Base-by-base conservation (phyloP, 768 basidiomycete species). In the Tulasnella sp. region DNA sequence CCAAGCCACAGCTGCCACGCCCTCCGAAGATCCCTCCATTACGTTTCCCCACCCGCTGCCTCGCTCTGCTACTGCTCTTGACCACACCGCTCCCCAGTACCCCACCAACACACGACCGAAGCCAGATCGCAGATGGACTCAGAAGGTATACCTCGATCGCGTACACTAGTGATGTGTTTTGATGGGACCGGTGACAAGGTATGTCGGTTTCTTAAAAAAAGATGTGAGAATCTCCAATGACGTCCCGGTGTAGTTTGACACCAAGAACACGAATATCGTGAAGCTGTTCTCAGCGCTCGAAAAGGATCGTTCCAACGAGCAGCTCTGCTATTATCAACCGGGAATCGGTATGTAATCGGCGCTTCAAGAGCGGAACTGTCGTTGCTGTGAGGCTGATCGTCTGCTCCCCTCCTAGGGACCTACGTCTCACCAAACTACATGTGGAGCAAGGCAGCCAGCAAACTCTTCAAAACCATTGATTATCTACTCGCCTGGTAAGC, bases 321-420 rank as follows among this genome's bases (percentile, higher is more conserved):
- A 85, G 62, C 67, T 84, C 0, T 74, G 74, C 64, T 88, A 86
- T 67, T 90, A 90, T 66, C 87, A 89, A 71, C 57, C 57, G 17
- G 57, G 57, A n/a, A 84, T 82, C 46, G 29, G 68, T 63, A 19
- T 41, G 30, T 17, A 9, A 30, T 4, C 42, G 17, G 31, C 55
- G 4, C n/a, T 11, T 17, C 4, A 19, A 30, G 2, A 8, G 21
- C 22, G 29, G n/a, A n/a, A n/a, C n/a, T 24, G 34, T 12, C n/a
- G 29, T 15, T 31, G 12, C 30, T 22, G 21, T 0, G 74, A 79
- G n/a, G 19, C 31, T 38, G 10, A 43, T 56, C 50, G 45, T 49
- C 29, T 25, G 5, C 5, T 42, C 7, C 24, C 51, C 7, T 27
- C 19, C 19, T 27, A 52, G 49, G 50, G 15, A 53, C 52, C 12